Evolutionary conservation across 2,329 filamentous ascomycete genomes (phyloP).

Genomic region (Aspergillus ochraceoroseus): DNA sequence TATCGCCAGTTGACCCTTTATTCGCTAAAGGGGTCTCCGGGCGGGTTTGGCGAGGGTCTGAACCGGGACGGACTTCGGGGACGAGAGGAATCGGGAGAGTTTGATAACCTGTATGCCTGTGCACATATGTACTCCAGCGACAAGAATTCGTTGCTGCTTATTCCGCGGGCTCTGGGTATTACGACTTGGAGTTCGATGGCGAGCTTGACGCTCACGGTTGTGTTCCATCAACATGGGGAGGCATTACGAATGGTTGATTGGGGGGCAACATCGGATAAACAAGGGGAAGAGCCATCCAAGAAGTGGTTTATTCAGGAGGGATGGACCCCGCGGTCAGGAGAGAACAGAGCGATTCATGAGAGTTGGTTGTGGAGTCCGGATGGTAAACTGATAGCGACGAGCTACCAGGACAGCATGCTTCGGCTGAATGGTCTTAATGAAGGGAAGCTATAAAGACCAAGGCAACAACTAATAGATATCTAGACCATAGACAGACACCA

Average conservation of each 20-base stretch:
- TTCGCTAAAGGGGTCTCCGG: conserved; percentile 41
- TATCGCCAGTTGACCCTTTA: conserved; percentile 48
- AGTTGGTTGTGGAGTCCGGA: conserved; percentile 44
- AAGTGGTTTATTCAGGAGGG: conserved; percentile 51
- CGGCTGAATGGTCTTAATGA: conserved; percentile 22
- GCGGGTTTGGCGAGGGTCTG: conserved; percentile 23
- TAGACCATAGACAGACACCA: conserved; percentile 1
- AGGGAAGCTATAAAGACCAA: conserved; percentile 23
- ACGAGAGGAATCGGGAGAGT: conserved; percentile 32
- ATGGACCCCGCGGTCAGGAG: conserved; percentile 43
- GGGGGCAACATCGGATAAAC: conserved; percentile 14
- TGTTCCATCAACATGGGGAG: conserved; percentile 44
- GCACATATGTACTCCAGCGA: conserved; percentile 56
- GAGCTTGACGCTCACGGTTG: conserved; percentile 47
- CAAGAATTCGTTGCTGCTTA: conserved; percentile 51
- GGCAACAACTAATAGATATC: neutral
- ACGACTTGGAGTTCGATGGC: conserved; percentile 43
- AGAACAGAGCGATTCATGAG: conserved; percentile 47
- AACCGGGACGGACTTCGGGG: conserved; percentile 17
- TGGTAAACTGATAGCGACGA: conserved; percentile 45
- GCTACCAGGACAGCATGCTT: conserved; percentile 50
- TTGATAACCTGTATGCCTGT: conserved; percentile 53
- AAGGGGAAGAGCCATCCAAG: conserved; percentile 22
- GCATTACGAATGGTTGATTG: conserved; percentile 43
- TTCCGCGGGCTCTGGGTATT: conserved; percentile 48